phyloP scores from a whole-genome alignment of 495 filamentous ascomycete species.

The Talaromyces nanjingensis region DNA sequence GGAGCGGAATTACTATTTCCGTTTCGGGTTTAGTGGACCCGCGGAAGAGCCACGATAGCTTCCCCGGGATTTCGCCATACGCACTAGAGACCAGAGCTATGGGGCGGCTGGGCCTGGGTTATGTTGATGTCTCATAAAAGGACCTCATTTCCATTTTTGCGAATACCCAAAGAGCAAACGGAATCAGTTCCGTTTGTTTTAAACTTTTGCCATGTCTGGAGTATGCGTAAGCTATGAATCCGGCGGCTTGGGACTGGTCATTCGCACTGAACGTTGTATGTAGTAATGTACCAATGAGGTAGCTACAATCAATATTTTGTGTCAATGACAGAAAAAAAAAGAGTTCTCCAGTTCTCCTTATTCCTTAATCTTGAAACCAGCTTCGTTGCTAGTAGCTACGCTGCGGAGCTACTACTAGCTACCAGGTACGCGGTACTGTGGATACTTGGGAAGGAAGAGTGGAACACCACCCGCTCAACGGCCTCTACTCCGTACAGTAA shows the following conservation, averaged over 20 bases:
- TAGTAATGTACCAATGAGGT: not conserved
- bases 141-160: not conserved
- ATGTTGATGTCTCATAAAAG: not conserved
- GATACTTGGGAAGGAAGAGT: not conserved
- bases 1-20: not conserved
- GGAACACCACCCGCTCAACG: not conserved
- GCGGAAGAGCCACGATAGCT: not conserved
- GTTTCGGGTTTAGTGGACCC: not conserved
- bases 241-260: not conserved
- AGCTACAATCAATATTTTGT: not conserved
- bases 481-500: too few species aligned
- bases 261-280: not conserved
- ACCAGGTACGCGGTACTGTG: not conserved
- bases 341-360: not conserved
- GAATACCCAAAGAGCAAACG: not conserved
- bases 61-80: not conserved
- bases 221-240: not conserved
- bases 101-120: not conserved
- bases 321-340: not conserved
- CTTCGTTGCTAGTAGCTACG: not conserved
- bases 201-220: not conserved
- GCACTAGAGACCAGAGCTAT: too few species aligned
- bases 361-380: not conserved
- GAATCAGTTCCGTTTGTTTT: not conserved
- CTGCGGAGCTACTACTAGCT: not conserved